phyloP scores from a whole-genome alignment of 192 early-diverging fungal species.

The Backusella westeae region DNA sequence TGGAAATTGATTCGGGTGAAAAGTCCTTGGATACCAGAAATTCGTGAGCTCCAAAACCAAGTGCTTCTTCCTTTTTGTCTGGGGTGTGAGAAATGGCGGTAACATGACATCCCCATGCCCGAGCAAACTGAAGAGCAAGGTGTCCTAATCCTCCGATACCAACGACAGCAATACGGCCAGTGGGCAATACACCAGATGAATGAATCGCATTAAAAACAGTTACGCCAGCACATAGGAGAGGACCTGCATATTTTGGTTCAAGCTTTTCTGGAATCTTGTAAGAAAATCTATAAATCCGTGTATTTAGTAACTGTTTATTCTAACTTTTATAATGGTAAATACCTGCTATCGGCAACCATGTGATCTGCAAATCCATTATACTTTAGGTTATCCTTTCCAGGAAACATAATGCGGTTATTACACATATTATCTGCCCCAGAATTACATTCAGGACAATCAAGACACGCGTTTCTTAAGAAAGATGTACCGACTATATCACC shows the following conservation, averaged over 20 bases:
- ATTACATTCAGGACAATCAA: slow-evolving; percentile 44
- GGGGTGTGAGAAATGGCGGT: slow-evolving; percentile 45
- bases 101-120: slow-evolving; percentile 47
- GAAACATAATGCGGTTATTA: slow-evolving; percentile 46
- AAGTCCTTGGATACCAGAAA: slow-evolving; percentile 44
- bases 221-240: slow-evolving; percentile 81
- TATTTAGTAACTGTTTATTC: not conserved
- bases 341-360: slow-evolving; percentile 33
- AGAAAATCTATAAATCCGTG: slow-evolving; percentile 43
- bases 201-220: slow-evolving; percentile 74
- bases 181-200: slow-evolving; percentile 56
- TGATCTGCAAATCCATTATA: slow-evolving; percentile 63
- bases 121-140: slow-evolving; percentile 60
- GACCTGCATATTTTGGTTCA: slow-evolving; percentile 58
- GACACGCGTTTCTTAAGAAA: slow-evolving; percentile 54
- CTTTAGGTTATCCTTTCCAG: slow-evolving; percentile 37
- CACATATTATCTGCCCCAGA: slow-evolving; percentile 56
- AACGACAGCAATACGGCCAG: slow-evolving; percentile 65
- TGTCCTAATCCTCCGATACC: slow-evolving; percentile 65
- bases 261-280: slow-evolving; percentile 61
- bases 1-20: slow-evolving; percentile 9
- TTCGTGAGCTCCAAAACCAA: slow-evolving; percentile 54
- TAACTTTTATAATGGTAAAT: not conserved
- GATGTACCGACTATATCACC: slow-evolving; percentile 64
- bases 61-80: slow-evolving; percentile 52